Evolutionary conservation across 164 flowering plant species (phyloP), one percentile per base, ranked within the genome.

Genomic region (Cinnamomum chago): DNA sequence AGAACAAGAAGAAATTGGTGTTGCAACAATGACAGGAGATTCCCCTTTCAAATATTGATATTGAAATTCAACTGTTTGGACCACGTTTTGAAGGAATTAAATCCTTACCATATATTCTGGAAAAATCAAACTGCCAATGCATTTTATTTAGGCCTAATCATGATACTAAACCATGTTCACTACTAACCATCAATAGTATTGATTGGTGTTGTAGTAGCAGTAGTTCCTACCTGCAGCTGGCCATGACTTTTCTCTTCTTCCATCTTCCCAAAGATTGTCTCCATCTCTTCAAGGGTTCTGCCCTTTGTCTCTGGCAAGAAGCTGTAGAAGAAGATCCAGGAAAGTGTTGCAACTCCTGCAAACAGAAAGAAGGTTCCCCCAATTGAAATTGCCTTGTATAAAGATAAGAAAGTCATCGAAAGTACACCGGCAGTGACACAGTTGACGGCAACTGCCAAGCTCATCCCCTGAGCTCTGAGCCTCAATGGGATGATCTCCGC

Each of bases 271-370:
- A 90, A 90, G 62, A 87, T 66, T 24, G 0, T 76, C 18, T 76
- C 86, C 84, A 90, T 85, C 4, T 89, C 92, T 72, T 92, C 97
- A 0, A 90, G 84, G 11, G 83, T 81, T 58, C 55, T 78, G 3
- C 97, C 94, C 12, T 75, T 84, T 13, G 97, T 90, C 74, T 92
- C 94, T 30, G 91, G 92, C 47, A 86, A 68, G 55, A 80, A 62
- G 7, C 70, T 71, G 67, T 72, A 90, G 51, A 90, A 86, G 82
- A 90, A 91, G 23, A 85, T 5, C 82, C 79, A 85, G 13, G 83
- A 86, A 62, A 80, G 76, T 0, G 13, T 1, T 0, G 86, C 88
- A 0, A 91, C 35, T 2, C 82, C 86, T 3, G 85, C 77, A 71
- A 78, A 88, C 12, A 90, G 62, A 25, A 86, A 88, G 77, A 90